These are phyloP conservation scores for Paraphoma chrysanthemicola DNA, from an alignment of 2,329 filamentous ascomycete genomes.

Conservation along the genomic window DNA sequence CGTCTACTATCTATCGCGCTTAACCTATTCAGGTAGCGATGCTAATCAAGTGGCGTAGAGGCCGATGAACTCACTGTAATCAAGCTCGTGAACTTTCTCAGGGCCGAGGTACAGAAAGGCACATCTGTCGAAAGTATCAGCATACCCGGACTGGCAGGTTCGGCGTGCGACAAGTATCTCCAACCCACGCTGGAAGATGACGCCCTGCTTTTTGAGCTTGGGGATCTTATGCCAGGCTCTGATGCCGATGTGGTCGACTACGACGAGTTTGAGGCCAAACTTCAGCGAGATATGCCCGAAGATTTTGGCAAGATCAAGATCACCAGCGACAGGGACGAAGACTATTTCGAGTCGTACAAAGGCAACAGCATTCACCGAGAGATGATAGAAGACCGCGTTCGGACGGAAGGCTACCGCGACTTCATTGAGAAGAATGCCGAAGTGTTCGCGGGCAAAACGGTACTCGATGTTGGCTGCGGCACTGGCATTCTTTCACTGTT, in stretches of 20 bases:
- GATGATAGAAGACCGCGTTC: constrained; percentile 89
- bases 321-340: constrained; percentile 59
- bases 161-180: constrained; percentile 81
- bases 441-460: constrained; percentile 82
- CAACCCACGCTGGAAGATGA: constrained; percentile 89
- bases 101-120: constrained; percentile 49
- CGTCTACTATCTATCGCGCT: constrained; percentile 9
- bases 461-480: constrained; percentile 88
- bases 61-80: constrained; percentile 43
- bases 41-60: constrained; percentile 28
- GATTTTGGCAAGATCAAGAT: constrained; percentile 37
- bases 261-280: constrained; percentile 45
- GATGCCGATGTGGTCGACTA: constrained; percentile 40
- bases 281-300: constrained; percentile 50
- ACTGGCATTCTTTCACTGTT: constrained; percentile 91
- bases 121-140: constrained; percentile 54
- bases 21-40: constrained; percentile 21
- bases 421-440: constrained; percentile 94
- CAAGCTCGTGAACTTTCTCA: constrained; percentile 57
- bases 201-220: constrained; percentile 83
- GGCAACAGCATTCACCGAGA: constrained; percentile 84
- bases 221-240: constrained; percentile 66
- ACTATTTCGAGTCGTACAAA: constrained; percentile 71
- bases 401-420: constrained; percentile 91
- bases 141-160: constrained; percentile 63